Base-by-base conservation (phyloP, 2,329 filamentous ascomycete genomes). In the Penicillium occitanis region DNA sequence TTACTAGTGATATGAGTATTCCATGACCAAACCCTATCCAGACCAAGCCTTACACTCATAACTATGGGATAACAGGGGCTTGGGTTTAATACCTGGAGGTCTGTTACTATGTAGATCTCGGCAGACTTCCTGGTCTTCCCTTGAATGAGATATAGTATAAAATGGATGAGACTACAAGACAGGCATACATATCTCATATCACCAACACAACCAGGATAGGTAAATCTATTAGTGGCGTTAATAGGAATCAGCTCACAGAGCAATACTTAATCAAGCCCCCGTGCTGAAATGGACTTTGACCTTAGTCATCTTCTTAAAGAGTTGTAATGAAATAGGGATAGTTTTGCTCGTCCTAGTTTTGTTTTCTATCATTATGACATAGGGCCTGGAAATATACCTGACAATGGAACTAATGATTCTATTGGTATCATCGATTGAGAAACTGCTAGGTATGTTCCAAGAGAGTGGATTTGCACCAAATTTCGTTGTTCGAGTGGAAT, bases 301-400 rank as follows among this genome's bases (percentile, higher is more conserved):
- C 22, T 48, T 55, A 19, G 14, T 42, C 30, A 55, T 53, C 48
- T 63, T 53, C 48, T 55, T 30, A 63, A 55, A 55, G 13, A 63
- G 22, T 55, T 63, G 33, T 63, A 14, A 42, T 33, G 22, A 63
- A 55, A 44, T 63, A 2, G n/a, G 30, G n/a, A 63, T 63, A 13
- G 35, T 55, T 55, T 63, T 42, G n/a, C 19, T 55, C 33, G 30
- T 42, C 61, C 19, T 30, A 1, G 25, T 33, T 33, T 63, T 55
- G 33, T 63, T 63, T 63, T 37, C 50, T 63, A 55, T 44, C 46
- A 63, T 63, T 63, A 11, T 63, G 33, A 63, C 35, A 44, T 63
- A 10, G 61, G 33, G 19, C 61, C 48, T 55, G 35, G 46, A 19
- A 55, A 55, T 44, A 55, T 63, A 44, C 46, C 44, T 55, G n/a